Conservation (phyloP, 2,329 filamentous ascomycete genomes). For the Cladosporium sp. region DNA sequence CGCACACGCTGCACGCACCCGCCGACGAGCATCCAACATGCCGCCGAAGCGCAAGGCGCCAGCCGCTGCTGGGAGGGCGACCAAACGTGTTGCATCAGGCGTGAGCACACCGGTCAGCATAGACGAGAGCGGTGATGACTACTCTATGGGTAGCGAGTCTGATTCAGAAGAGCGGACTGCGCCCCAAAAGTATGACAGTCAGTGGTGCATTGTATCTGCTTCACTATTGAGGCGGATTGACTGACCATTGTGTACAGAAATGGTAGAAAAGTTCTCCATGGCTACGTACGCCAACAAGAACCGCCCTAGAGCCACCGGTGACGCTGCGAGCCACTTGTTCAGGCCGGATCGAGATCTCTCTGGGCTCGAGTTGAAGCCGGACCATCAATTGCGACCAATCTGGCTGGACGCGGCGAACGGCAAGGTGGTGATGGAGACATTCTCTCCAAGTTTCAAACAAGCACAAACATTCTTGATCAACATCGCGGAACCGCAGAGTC, state of each 20-base stretch:
- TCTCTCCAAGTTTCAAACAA: constrained; percentile 80
- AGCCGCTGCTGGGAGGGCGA: constrained; percentile 36
- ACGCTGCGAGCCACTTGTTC: constrained; percentile 58
- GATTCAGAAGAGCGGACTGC: constrained; percentile 24
- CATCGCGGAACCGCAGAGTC: constrained; percentile 87
- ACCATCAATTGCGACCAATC: constrained; percentile 84
- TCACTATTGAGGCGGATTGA: constrained; percentile 18
- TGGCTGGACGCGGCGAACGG: constrained; percentile 90
- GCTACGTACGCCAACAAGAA: constrained; percentile 50
- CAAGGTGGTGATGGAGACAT: constrained; percentile 89
- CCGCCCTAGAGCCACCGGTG: constrained; percentile 40
- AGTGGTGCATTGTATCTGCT: constrained; percentile 22
- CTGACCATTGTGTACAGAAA: constrained; percentile 33
- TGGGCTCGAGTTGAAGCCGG: constrained; percentile 76
- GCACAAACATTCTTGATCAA: constrained; percentile 95
- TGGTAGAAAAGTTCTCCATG: constrained; percentile 56
- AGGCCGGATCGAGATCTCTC: constrained; percentile 74
- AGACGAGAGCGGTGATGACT: constrained; percentile 54
- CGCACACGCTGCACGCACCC: constrained; percentile 22
- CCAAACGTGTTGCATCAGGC: constrained; percentile 43
- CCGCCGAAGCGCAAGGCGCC: constrained; percentile 41
- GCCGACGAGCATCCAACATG: constrained; percentile 29
- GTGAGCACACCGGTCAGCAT: constrained; percentile 47
- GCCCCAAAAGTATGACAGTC: constrained; percentile 43
- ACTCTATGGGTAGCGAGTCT: constrained; percentile 44